phyloP scores from a whole-genome alignment of 2,329 filamentous ascomycete species.

The Ilyonectria robusta region DNA sequence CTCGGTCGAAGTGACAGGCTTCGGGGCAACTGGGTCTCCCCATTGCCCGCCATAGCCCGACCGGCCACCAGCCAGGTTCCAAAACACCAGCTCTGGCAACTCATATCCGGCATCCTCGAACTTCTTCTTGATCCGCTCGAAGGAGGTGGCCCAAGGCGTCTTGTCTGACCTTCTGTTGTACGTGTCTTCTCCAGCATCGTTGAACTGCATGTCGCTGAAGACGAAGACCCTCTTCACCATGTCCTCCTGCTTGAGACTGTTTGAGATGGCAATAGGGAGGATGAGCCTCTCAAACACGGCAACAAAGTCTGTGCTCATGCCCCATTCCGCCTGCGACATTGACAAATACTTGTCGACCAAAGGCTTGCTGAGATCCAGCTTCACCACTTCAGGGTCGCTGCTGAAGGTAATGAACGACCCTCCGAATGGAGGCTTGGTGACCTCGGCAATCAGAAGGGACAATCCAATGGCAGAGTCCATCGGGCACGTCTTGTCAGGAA shows the following conservation, averaged over 20 bases:
- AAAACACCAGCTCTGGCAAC: conserved; percentile 72
- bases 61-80: conserved; percentile 67
- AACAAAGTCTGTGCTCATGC: conserved; percentile 65
- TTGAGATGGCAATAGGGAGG: conserved; percentile 65
- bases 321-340: conserved; percentile 55
- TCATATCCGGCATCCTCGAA: conserved; percentile 68
- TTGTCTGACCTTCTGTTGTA: background rate
- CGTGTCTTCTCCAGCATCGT: conserved; percentile 50
- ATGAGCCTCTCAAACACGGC: conserved; percentile 68
- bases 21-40: conserved; percentile 56
- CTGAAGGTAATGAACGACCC: conserved; percentile 71
- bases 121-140: conserved; percentile 62
- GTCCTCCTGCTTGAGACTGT: conserved; percentile 66
- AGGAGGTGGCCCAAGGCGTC: conserved; percentile 60
- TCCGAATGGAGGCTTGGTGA: conserved; percentile 66
- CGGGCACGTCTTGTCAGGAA: conserved; percentile 62
- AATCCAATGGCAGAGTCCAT: conserved; percentile 70
- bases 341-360: conserved; percentile 59
- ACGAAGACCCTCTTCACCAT: conserved; percentile 75
- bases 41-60: conserved; percentile 42
- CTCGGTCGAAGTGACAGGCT: conserved; percentile 63
- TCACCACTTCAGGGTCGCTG: conserved; percentile 55
- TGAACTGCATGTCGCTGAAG: conserved; percentile 74
- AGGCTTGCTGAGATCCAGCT: conserved; percentile 54
- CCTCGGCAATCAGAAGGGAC: conserved; percentile 68